These are phyloP conservation scores for Russula vinacea DNA, from an alignment of 768 basidiomycete species.

Conservation along the genomic window DNA sequence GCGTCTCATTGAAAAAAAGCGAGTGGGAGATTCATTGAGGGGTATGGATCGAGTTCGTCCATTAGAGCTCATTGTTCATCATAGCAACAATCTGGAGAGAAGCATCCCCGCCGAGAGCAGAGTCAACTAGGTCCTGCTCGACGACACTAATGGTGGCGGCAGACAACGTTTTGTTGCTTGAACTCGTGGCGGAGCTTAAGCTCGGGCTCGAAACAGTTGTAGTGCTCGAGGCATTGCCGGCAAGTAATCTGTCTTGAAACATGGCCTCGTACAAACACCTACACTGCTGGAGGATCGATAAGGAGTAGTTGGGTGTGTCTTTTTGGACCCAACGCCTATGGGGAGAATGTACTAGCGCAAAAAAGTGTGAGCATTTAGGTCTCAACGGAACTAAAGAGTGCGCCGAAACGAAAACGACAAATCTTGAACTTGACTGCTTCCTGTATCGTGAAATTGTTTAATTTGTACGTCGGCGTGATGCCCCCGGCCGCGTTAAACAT, in stretches of 20 bases:
- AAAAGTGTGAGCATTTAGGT: background rate
- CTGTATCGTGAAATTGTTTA: slow-evolving; percentile 61
- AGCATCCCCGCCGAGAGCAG: background rate
- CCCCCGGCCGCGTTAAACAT: slow-evolving; percentile 37
- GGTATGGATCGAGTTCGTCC: background rate
- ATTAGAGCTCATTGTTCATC: background rate
- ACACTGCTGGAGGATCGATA: slow-evolving; percentile 51
- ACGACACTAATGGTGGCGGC: background rate
- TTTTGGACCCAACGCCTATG: slow-evolving; percentile 50
- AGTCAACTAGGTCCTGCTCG: background rate
- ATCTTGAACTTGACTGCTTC: slow-evolving; percentile 54
- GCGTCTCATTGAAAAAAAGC: background rate
- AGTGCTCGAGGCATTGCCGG: too few species aligned
- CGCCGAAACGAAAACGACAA: slow-evolving; percentile 43
- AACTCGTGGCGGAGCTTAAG: background rate
- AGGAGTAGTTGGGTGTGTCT: slow-evolving; percentile 45
- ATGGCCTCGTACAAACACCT: slow-evolving; percentile 25
- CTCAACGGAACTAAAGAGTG: background rate
- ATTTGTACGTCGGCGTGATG: slow-evolving; percentile 56
- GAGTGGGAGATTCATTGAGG: background rate
- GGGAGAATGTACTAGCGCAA: slow-evolving; percentile 45
- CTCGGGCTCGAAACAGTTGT: too few species aligned
- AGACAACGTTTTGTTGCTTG: background rate
- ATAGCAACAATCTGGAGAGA: slow-evolving; percentile 1
- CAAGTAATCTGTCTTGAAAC: too few species aligned